These are phyloP conservation scores for Fusarium oxysporum DNA, from an alignment of 2,329 filamentous ascomycete species.

Conservation along the genomic window DNA sequence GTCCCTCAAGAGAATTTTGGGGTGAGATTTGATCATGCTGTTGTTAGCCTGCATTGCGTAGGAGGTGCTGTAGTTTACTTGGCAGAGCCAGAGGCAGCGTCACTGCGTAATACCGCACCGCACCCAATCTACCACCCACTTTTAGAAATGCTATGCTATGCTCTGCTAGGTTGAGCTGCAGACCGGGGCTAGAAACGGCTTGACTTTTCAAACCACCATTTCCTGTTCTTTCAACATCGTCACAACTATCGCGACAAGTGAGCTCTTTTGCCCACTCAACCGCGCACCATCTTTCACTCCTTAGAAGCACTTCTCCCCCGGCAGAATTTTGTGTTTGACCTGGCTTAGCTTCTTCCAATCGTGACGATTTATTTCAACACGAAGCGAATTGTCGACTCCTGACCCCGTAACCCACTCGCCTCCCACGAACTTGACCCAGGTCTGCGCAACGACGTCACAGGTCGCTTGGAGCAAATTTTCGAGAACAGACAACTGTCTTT, in stretches of 20 bases:
- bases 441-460: slow-evolving; percentile 34
- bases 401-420: slow-evolving; percentile 10
- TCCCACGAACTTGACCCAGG: slow-evolving; percentile 14
- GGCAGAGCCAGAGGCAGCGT: slow-evolving; percentile 36
- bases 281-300: slow-evolving; percentile 8
- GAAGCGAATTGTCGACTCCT: slow-evolving; percentile 21
- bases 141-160: slow-evolving; percentile 37
- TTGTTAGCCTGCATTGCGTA: slow-evolving; percentile 21
- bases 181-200: slow-evolving; percentile 25
- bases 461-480: slow-evolving; percentile 3
- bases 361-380: slow-evolving; percentile 15
- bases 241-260: slow-evolving; percentile 37
- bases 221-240: slow-evolving; percentile 37
- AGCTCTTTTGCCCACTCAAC: slow-evolving; percentile 29
- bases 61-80: slow-evolving; percentile 16
- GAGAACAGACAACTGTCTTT: slow-evolving; percentile 8
- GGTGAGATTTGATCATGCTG: slow-evolving; percentile 29
- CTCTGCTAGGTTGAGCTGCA: slow-evolving; percentile 1
- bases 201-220: slow-evolving; percentile 43
- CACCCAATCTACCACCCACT: slow-evolving; percentile 32
- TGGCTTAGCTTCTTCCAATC: slow-evolving; percentile 1
- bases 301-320: slow-evolving; percentile 7
- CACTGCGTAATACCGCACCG: slow-evolving; percentile 19
- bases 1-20: slow-evolving; percentile 17
- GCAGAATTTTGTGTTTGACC: background rate